Evolutionary conservation across 148 eudicot genomes (phyloP).

Genomic region (Agrostemma githago): DNA sequence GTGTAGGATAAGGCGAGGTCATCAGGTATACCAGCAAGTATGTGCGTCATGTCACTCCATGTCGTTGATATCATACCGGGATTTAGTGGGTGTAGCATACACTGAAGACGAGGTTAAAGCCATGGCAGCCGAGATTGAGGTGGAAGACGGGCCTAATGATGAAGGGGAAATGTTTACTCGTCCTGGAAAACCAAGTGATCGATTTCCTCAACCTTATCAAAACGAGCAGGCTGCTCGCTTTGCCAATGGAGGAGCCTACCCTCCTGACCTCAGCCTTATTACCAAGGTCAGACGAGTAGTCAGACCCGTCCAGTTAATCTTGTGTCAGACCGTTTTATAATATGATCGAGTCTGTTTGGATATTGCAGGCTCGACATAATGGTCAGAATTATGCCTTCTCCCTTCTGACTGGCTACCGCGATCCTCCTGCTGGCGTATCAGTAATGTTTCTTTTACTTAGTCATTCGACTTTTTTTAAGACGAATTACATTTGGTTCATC

Average conservation of each 20-base stretch:
- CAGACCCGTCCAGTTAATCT: too few relatives aligned
- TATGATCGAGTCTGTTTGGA: too few relatives aligned
- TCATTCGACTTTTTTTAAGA: too few relatives aligned
- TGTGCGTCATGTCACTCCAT: constrained; percentile 83
- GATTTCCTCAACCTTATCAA: constrained; percentile 61
- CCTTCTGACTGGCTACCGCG: constrained; percentile 67
- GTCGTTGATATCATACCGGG: constrained; percentile 65
- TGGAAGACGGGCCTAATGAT: constrained; percentile 71
- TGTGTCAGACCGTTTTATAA: too few relatives aligned
- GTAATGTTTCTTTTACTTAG: constrained; percentile 20
- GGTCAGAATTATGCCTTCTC: constrained; percentile 73
- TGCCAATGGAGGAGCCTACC: constrained; percentile 94
- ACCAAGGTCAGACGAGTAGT: constrained; percentile 58
- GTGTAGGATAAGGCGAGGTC: constrained; percentile 75
- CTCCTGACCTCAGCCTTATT: constrained; percentile 83
- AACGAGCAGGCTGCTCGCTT: constrained; percentile 76
- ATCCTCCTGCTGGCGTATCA: constrained; percentile 76
- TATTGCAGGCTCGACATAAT: constrained; percentile 63
- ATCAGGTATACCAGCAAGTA: constrained; percentile 70
- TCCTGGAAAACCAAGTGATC: constrained; percentile 67
- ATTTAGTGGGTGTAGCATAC: constrained; percentile 69
- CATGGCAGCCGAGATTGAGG: constrained; percentile 78
- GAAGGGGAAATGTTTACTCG: constrained; percentile 80
- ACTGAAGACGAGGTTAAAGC: constrained; percentile 76
- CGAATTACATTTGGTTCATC: too few relatives aligned